Base-by-base conservation (phyloP, 208 protist genomes). In the Trypanosoma cruzi region DNA sequence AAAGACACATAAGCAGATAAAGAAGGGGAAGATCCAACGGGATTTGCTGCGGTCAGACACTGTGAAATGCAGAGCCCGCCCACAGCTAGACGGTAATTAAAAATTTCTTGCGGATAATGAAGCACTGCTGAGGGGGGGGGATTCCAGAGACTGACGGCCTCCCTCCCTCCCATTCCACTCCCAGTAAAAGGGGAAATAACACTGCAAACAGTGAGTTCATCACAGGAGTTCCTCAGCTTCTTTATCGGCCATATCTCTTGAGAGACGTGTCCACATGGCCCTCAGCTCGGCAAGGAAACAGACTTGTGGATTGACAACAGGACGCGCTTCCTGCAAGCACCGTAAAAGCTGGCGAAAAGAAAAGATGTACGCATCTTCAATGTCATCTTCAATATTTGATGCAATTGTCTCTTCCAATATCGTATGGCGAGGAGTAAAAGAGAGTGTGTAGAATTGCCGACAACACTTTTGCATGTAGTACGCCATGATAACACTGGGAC, bases 201-300 rank as follows among this genome's bases (percentile, higher is more conserved):
- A 58, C 4, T 42, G 2, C 22, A 55, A 56, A 56, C 11, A 36
- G 5, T 40, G 3, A 24, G 5, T 42, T 55, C 1, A 5, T 59
- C 24, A 73, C 5, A 59, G 24, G 10, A 22, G 6, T 60, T 42
- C 10, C 28, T 63, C 26, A 29, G 24, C 69, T 18, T 65, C 16
- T 32, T 52, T 29, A 7, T 46, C 10, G 0, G 40, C 29, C 22
- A 48, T n/a, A 4, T 62, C 31, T 68, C 37, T 22, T 10, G 69
- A 48, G 13, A 77, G 44, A 5, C 56, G 68, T 24, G 52, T 20
- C 85, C 87, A 95, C n/a, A 86, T 67, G 4, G 79, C 69, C 11
- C 77, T 52, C 28, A 93, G 61, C 67, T 95, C 87, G 18, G 63
- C 78, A 34, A 81, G 57, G 65, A 95, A 95, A 65, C 78, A 89